These are phyloP conservation scores for Cryptococcus amylolentus DNA, from an alignment of 1,284 basidiomycete species.

Conservation along the genomic window DNA sequence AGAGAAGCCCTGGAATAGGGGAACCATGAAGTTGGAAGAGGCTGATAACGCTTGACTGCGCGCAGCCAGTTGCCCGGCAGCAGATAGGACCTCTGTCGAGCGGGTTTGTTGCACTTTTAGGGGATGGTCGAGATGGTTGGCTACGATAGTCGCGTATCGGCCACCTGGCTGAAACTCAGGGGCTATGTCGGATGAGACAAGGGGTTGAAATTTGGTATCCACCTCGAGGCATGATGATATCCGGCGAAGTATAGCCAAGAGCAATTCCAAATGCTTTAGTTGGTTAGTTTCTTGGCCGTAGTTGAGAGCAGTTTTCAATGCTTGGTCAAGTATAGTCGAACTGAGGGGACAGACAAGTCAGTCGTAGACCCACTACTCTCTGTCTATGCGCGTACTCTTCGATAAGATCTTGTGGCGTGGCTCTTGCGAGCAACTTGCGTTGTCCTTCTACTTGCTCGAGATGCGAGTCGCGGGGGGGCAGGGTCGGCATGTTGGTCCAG, in stretches of 20 bases:
- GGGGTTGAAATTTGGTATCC: background rate
- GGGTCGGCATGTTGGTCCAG: too few species aligned
- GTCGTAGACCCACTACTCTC: background rate
- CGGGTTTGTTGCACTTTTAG: conserved; percentile 25
- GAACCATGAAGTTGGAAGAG: conserved; percentile 16
- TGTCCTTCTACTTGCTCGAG: background rate
- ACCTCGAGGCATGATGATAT: conserved; percentile 4
- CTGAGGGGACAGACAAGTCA: background rate
- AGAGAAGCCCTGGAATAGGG: conserved; percentile 22
- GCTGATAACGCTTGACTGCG: conserved; percentile 7
- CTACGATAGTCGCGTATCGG: conserved; percentile 13
- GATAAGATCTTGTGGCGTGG: conserved; percentile 13
- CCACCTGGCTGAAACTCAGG: conserved; percentile 24
- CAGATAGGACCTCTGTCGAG: conserved; percentile 25
- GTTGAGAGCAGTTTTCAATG: conserved; percentile 10
- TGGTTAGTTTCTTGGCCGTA: conserved; percentile 4
- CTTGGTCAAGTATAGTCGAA: conserved; percentile 9
- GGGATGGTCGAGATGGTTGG: conserved; percentile 20
- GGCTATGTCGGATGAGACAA: conserved; percentile 9
- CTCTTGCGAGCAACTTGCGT: conserved; percentile 26
- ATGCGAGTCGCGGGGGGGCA: too few species aligned
- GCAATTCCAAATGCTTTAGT: conserved; percentile 25
- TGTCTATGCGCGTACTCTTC: conserved; percentile 14
- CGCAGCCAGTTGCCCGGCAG: conserved; percentile 13
- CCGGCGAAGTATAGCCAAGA: conserved; percentile 29